Percentiles rank a stretch among this genome's conserved stretches.
These are phyloP conservation scores for Geoglossum glabrum DNA, from an alignment of 495 filamentous ascomycete genomes.

Conservation along the genomic window DNA sequence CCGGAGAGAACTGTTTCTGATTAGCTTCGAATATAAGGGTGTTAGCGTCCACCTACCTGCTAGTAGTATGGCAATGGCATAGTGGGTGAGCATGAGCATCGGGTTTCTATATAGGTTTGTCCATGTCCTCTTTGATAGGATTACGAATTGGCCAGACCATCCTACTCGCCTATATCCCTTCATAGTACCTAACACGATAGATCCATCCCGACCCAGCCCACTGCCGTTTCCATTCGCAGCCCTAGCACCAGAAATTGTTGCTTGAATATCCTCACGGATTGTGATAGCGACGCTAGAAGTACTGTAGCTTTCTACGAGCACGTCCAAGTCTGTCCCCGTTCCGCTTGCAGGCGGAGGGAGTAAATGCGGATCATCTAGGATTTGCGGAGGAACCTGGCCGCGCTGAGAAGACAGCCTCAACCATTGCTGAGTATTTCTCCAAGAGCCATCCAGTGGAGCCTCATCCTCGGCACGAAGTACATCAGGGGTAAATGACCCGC, in stretches of 20 bases:
- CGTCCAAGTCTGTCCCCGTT: constrained; percentile 58
- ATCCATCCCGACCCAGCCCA: constrained; percentile 20
- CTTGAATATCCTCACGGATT: constrained; percentile 64
- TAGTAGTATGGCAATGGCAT: constrained; percentile 91
- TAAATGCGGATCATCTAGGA: constrained; percentile 54
- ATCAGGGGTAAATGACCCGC: constrained; percentile 25
- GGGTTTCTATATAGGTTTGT: constrained; percentile 94
- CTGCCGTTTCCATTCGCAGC: constrained; percentile 52
- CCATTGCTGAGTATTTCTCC: constrained; percentile 35
- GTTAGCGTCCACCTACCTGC: constrained; percentile 21
- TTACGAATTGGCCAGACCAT: constrained; percentile 59
- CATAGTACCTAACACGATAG: constrained; percentile 29
- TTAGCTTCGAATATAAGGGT: not conserved
- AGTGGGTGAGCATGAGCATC: constrained; percentile 97
- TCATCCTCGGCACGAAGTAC: constrained; percentile 39
- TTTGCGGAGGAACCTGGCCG: constrained; percentile 38
- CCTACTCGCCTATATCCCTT: constrained; percentile 71
- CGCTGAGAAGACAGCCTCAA: constrained; percentile 46
- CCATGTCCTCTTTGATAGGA: constrained; percentile 85
- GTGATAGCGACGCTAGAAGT: constrained; percentile 57
- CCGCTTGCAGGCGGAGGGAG: constrained; percentile 46
- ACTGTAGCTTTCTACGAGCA: constrained; percentile 52
- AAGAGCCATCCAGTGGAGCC: constrained; percentile 42
- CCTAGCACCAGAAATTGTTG: constrained; percentile 36
- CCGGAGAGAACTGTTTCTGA: constrained; percentile 52